A percentile compares a stretch with the other conserved stretches of the same genome.
Conservation (phyloP, 2,329 filamentous ascomycete species). For the Nannizzia gypsea region DNA sequence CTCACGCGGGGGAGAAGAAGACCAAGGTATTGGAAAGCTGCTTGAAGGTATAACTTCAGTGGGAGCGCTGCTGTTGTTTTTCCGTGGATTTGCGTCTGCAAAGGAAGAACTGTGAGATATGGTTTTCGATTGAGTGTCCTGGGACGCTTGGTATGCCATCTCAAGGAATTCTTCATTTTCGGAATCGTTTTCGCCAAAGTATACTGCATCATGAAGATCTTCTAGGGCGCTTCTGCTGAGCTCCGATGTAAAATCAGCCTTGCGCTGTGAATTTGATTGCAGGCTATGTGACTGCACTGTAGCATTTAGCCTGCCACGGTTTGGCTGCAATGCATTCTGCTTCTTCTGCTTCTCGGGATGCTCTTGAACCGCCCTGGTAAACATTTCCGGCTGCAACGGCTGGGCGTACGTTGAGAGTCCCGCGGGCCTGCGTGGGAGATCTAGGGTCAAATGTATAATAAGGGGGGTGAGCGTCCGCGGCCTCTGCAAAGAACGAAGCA, state of each 20-base stretch:
- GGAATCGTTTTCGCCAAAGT: slow-evolving; percentile 34
- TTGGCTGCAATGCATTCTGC: slow-evolving; percentile 26
- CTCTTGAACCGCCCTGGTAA: slow-evolving; percentile 31
- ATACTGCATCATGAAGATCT: slow-evolving; percentile 40
- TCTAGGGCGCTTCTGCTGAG: slow-evolving; percentile 24
- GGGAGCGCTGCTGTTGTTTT: background rate
- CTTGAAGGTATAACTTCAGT: slow-evolving; percentile 33
- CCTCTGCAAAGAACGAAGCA: background rate
- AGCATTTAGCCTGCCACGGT: slow-evolving; percentile 20
- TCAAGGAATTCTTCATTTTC: slow-evolving; percentile 79
- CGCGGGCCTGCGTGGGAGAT: background rate
- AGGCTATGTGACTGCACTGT: slow-evolving; percentile 16
- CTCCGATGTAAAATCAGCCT: slow-evolving; percentile 24
- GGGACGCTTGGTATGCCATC: slow-evolving; percentile 50
- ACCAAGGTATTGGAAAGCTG: slow-evolving; percentile 58
- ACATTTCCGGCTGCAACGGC: slow-evolving; percentile 21
- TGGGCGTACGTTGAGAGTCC: slow-evolving; percentile 2
- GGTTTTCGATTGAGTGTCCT: slow-evolving; percentile 15
- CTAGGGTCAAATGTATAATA: background rate
- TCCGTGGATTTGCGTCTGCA: background rate
- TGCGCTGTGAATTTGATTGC: slow-evolving; percentile 27
- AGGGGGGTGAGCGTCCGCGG: background rate
- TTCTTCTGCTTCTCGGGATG: slow-evolving; percentile 20
- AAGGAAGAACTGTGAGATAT: slow-evolving; percentile 13
- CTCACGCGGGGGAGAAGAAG: slow-evolving; percentile 42